phyloP scores from a whole-genome alignment of 2,329 filamentous ascomycete species.

The Didymella arachidicola region DNA sequence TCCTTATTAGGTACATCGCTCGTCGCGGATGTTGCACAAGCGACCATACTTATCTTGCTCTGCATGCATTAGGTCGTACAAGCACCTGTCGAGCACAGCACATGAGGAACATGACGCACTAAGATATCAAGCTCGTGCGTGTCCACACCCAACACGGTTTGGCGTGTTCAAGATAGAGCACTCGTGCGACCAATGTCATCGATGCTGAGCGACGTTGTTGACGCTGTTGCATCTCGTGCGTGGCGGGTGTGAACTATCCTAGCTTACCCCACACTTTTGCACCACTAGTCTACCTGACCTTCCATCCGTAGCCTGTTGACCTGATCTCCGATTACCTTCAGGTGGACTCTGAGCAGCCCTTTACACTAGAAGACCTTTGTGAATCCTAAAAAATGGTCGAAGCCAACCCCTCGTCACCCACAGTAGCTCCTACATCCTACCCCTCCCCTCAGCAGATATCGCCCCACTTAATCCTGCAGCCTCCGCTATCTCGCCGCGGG shows the following conservation, averaged over 20 bases:
- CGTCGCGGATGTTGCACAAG: constrained; percentile 10
- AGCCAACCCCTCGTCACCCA: constrained; percentile 24
- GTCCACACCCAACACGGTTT: not conserved
- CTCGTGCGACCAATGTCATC: constrained; percentile 12
- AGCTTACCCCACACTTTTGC: constrained; percentile 23
- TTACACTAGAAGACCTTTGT: not conserved
- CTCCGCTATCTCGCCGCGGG: constrained; percentile 60
- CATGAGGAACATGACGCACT: constrained; percentile 11
- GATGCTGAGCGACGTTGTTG: constrained; percentile 13
- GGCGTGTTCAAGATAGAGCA: constrained; percentile 2
- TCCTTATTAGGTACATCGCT: constrained; percentile 2
- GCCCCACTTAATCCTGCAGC: constrained; percentile 49
- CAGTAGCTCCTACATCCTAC: constrained; percentile 26
- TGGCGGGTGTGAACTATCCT: constrained; percentile 7
- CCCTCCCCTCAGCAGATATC: constrained; percentile 34
- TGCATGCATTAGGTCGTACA: constrained; percentile 13
- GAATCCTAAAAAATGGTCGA: constrained; percentile 10
- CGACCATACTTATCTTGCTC: constrained; percentile 3
- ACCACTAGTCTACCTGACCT: constrained; percentile 12
- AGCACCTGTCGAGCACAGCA: constrained; percentile 14
- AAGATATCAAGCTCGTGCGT: constrained; percentile 10
- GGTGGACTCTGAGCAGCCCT: not conserved
- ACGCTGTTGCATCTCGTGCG: constrained; percentile 17
- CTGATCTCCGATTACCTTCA: not conserved
- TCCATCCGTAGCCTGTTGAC: constrained; percentile 5